Evolutionary conservation across 805 yeast species (phyloP), one percentile per base, ranked within the genome.

Genomic region (Ogataea degrootiae): DNA sequence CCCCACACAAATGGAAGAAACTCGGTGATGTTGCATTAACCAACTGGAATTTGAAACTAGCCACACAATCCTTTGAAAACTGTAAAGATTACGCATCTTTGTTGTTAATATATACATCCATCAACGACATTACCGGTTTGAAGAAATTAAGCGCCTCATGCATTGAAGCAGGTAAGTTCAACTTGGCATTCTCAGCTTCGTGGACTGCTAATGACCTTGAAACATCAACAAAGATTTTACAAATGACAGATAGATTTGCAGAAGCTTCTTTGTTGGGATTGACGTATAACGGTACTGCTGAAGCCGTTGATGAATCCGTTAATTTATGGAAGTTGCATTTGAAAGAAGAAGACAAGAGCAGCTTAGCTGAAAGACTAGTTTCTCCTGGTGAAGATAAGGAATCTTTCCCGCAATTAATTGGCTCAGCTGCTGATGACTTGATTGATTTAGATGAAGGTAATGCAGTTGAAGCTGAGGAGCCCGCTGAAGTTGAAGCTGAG

Each of bases 121-220:
- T 91, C 42, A 91, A 88, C 62, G 76, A 88, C 65, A 73, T 72
- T 56, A 69, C 67, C 9, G 85, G 80, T 37, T 76, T 94, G 52
- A 64, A 70, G 19, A 70, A 72, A 46, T 74, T 92, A 36, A 96
- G 94, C 6, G 72, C 73, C 46, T 68, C 70, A 41, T 91, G 96
- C 42, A 81, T 77, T 56, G 70, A 65, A n/a, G 75, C 72, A 40
- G 97, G 97, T 42, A 85, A 85, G 63, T 87, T 82, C 68, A 94
- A 94, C 66, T 73, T 91, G 48, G 96, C 98, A 23, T 94, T 90
- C 73, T 89, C 87, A 62, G 85, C 96, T 12, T 82, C 82, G 65
- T 94, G 98, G 98, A 72, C 82, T 46, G 78, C 84, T 33, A 92
- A 96, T 37, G 86, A 89, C 61, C 72, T 80, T 36, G 68, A 71